phyloP scores from a whole-genome alignment of 2,329 filamentous ascomycete species.

The Alternaria tenuissima region DNA sequence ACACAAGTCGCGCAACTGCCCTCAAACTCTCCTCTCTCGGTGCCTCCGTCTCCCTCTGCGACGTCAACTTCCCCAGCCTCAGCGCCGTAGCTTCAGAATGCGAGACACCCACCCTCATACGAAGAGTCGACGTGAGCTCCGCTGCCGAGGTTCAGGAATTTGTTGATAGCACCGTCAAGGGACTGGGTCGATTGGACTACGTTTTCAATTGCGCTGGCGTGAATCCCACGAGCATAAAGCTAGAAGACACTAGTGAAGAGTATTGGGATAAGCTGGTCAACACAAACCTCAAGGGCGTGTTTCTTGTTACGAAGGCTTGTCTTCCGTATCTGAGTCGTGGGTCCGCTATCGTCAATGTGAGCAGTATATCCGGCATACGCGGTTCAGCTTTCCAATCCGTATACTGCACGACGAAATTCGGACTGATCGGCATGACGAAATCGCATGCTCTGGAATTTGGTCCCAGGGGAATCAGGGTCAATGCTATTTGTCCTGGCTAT shows the following conservation, averaged over 20 bases:
- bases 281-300: conserved; percentile 57
- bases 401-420: conserved; percentile 49
- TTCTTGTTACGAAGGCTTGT: conserved; percentile 55
- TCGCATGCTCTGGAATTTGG: conserved; percentile 45
- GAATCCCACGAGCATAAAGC: conserved; percentile 56
- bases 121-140: conserved; percentile 58
- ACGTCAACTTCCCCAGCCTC: conserved; percentile 53
- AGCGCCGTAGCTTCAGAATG: conserved; percentile 44
- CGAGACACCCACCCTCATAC: conserved; percentile 43
- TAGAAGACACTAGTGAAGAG: conserved; percentile 54
- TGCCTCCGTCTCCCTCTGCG: conserved; percentile 46
- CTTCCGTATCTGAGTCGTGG: conserved; percentile 48
- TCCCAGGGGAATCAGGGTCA: conserved; percentile 41
- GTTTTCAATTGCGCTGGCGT: conserved; percentile 59
- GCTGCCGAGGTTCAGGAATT: conserved; percentile 54
- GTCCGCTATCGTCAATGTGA: conserved; percentile 42
- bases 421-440: conserved; percentile 47
- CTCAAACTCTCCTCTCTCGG: conserved; percentile 58
- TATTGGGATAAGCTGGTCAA: conserved; percentile 59
- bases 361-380: conserved; percentile 34
- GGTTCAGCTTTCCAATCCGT: conserved; percentile 40
- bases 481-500: conserved; percentile 50
- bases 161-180: conserved; percentile 49
- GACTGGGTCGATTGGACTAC: conserved; percentile 50
- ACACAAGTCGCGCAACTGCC: conserved; percentile 54